Base-by-base conservation (phyloP, 345 rosid genomes). In the Stellera chamaejasme region DNA sequence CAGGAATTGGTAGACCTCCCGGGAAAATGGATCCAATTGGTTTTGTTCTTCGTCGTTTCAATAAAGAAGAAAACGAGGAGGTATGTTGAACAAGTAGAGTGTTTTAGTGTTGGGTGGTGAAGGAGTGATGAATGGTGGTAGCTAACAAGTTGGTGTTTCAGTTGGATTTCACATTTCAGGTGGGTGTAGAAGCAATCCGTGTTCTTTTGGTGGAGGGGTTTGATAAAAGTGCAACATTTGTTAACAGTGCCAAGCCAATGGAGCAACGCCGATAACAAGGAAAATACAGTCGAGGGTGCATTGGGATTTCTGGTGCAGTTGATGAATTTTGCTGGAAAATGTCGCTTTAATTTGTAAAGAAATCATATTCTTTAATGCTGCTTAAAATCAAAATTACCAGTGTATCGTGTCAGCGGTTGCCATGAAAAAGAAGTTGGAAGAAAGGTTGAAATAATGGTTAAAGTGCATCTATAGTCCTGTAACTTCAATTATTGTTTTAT, bases 1-100 rank as follows among this genome's bases (percentile, higher is more conserved):
- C 49, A 93, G 99, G 99, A 43, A 93, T 87, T 13, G 99, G 99
- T 45, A 79, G 96, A 42, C 99, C 99, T 55, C 96, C 90, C 50
- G 99, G 99, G 52, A 89, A 77, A 77, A 93, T 87, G 92, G 87
- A 85, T 66, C 46, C 90, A n/a, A 77, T 65, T 15, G 82, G 59
- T 67, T 85, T 74, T 65, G 99, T 93, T 58, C 78, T 93, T 28
- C 82, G 82, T 11, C 79, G 85, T 23, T 89, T 93, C 72, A 78
- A 53, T 41, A 84, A 67, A 75, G 82, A 82, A 76, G 97, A 93
- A 71, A 79, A 66, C 9, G 79, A 75, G 70, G 96, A 89, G 90
- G 97, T 84, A 74, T 27, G 60, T 49, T 23, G 53, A 61, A 32
- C 2, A n/a, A 63, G 43, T 54, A 58, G 36, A 19, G 41, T 3